These are phyloP conservation scores for Beauveria brongniartii DNA, from an alignment of 2,329 filamentous ascomycete species.

Conservation along the genomic window DNA sequence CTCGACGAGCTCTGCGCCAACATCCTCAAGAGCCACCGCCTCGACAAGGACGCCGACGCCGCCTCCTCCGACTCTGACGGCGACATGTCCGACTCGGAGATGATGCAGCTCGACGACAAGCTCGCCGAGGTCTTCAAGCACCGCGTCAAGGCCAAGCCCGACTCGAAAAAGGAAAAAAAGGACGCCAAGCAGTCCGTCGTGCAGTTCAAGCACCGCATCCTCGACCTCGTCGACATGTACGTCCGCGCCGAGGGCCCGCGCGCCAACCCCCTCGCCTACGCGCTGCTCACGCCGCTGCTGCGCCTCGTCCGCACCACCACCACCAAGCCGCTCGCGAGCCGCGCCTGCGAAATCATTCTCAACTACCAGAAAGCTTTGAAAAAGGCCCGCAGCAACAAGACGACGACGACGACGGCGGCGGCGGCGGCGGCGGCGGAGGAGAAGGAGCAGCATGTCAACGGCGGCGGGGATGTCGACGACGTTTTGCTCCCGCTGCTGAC, in stretches of 20 bases:
- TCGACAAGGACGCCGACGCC: slow-evolving; percentile 50
- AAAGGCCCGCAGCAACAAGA: slow-evolving; percentile 40
- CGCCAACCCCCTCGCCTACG: slow-evolving; percentile 53
- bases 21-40: slow-evolving; percentile 63
- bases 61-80: slow-evolving; percentile 54
- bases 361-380: slow-evolving; percentile 61
- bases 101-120: slow-evolving; percentile 80
- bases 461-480: slow-evolving; percentile 28
- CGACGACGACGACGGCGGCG: neutral
- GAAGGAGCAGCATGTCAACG: slow-evolving; percentile 1
- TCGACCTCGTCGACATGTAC: slow-evolving; percentile 82
- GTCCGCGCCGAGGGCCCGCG: slow-evolving; percentile 64
- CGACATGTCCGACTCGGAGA: slow-evolving; percentile 93
- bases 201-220: slow-evolving; percentile 89
- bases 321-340: slow-evolving; percentile 66
- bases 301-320: slow-evolving; percentile 66
- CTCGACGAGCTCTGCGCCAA: slow-evolving; percentile 70
- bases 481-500: slow-evolving; percentile 51
- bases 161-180: slow-evolving; percentile 75
- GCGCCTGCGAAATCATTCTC: slow-evolving; percentile 63
- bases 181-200: slow-evolving; percentile 83
- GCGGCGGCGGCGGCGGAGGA: slow-evolving; percentile 32
- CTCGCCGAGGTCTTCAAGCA: slow-evolving; percentile 81
- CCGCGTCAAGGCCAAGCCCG: slow-evolving; percentile 52
- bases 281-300: slow-evolving; percentile 69